phyloP scores from a whole-genome alignment of 2,329 filamentous ascomycete genomes.

The Metarhizium robertsii region DNA sequence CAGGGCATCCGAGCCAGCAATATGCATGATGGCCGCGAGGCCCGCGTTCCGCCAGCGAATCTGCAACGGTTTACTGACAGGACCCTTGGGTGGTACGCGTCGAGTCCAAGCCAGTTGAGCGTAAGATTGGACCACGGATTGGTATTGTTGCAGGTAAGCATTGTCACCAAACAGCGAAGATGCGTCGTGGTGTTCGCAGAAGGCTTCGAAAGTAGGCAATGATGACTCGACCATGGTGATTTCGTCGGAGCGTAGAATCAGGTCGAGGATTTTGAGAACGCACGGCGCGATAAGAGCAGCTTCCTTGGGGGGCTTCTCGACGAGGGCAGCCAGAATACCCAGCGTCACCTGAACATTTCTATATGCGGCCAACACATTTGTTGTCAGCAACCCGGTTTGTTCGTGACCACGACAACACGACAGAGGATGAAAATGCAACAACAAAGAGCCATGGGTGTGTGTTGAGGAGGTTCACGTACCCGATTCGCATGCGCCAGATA shows the following conservation, averaged over 20 bases:
- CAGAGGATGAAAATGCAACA: background rate
- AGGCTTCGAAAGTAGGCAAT: constrained; percentile 74
- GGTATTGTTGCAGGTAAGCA: constrained; percentile 72
- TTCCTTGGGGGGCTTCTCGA: constrained; percentile 87
- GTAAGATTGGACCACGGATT: constrained; percentile 71
- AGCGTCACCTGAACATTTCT: constrained; percentile 93
- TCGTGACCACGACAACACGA: background rate
- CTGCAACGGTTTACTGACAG: constrained; percentile 60
- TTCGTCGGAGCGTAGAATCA: constrained; percentile 75
- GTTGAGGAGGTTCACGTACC: constrained; percentile 41
- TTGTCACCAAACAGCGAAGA: constrained; percentile 80
- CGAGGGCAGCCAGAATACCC: constrained; percentile 80
- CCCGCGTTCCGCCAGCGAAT: constrained; percentile 71
- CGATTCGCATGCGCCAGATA: constrained; percentile 80
- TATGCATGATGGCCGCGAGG: constrained; percentile 68
- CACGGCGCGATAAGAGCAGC: constrained; percentile 80
- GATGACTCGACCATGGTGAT: constrained; percentile 91
- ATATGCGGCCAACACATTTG: constrained; percentile 5
- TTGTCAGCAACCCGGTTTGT: background rate
- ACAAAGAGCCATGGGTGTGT: background rate
- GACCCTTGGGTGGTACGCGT: constrained; percentile 38
- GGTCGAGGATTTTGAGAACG: constrained; percentile 75
- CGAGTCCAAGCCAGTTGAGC: constrained; percentile 67
- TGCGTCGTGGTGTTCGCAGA: constrained; percentile 82
- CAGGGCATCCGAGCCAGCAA: constrained; percentile 72